Evolutionary conservation across 139 green algal genomes (phyloP).

Genomic region (Chlamydomonas sphaeroides): DNA sequence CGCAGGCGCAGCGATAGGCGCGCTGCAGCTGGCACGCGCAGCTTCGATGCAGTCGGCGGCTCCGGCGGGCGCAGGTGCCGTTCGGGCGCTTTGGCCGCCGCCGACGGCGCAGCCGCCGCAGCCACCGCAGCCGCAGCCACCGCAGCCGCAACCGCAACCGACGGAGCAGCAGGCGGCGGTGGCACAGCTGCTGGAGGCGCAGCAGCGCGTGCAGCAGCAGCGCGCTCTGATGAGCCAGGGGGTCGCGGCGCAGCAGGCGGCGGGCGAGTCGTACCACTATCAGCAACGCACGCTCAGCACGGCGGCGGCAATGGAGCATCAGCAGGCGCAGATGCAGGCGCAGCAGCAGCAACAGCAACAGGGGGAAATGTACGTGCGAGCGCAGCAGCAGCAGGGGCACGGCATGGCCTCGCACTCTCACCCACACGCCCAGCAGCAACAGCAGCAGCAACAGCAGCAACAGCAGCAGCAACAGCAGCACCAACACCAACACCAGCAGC

Average conservation of each 20-base stretch:
- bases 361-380: neutral
- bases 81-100: too few species aligned
- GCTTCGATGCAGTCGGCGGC: too few species aligned
- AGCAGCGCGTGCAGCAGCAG: too few species aligned
- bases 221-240: neutral
- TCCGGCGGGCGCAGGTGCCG: too few species aligned
- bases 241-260: too few species aligned
- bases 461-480: neutral
- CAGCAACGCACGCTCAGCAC: too few species aligned
- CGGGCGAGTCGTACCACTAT: too few species aligned
- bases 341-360: constrained; percentile 7
- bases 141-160: neutral
- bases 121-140: neutral
- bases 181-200: neutral
- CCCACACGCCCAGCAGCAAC: neutral
- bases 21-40: too few species aligned
- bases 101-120: too few species aligned
- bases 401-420: neutral
- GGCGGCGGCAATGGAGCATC: too few species aligned
- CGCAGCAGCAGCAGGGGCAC: neutral
- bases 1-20: too few species aligned
- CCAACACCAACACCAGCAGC: neutral
- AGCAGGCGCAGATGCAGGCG: neutral
- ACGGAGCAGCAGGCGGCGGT: neutral
- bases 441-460: neutral